phyloP scores from a whole-genome alignment of 495 filamentous ascomycete genomes.

The Aspergillus mulundensis region DNA sequence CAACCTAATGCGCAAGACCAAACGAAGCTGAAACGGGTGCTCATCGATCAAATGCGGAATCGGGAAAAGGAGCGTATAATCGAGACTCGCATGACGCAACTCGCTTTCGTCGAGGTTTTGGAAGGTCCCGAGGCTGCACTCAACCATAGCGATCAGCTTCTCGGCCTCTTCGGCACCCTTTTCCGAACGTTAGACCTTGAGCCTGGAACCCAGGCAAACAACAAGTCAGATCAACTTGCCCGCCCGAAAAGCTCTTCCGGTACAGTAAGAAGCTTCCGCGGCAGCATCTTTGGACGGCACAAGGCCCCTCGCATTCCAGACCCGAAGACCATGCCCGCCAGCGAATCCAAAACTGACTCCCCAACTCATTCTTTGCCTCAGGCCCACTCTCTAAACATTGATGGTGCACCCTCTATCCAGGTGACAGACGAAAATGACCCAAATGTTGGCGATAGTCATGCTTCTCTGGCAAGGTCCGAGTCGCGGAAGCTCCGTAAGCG shows the following conservation, averaged over 20 bases:
- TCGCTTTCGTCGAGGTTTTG: slow-evolving; percentile 74
- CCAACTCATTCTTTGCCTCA: slow-evolving; percentile 11
- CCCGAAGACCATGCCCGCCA: slow-evolving; percentile 20
- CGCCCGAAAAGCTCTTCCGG: slow-evolving; percentile 67
- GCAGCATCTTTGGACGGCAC: slow-evolving; percentile 69
- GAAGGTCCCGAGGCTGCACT: slow-evolving; percentile 81
- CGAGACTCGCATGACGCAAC: slow-evolving; percentile 90
- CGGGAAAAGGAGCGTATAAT: slow-evolving; percentile 78
- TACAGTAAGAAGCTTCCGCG: slow-evolving; percentile 66
- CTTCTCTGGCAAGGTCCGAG: slow-evolving; percentile 31
- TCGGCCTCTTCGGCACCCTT: slow-evolving; percentile 73
- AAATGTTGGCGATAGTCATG: slow-evolving; percentile 17
- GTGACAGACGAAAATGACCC: slow-evolving; percentile 42
- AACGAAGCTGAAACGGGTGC: slow-evolving; percentile 35
- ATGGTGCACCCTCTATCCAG: slow-evolving; percentile 43
- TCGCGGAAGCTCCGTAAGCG: slow-evolving; percentile 47
- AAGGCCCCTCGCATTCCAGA: slow-evolving; percentile 31
- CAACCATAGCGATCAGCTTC: slow-evolving; percentile 74
- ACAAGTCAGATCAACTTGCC: slow-evolving; percentile 32
- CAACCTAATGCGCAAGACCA: slow-evolving; percentile 34
- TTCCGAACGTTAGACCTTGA: slow-evolving; percentile 58
- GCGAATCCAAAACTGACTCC: slow-evolving; percentile 12
- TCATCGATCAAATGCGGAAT: slow-evolving; percentile 69
- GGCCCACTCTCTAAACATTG: slow-evolving; percentile 13
- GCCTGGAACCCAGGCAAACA: slow-evolving; percentile 17